phyloP scores from a whole-genome alignment of 108 stramenopile genomes.

The Nitzschia putrida region DNA sequence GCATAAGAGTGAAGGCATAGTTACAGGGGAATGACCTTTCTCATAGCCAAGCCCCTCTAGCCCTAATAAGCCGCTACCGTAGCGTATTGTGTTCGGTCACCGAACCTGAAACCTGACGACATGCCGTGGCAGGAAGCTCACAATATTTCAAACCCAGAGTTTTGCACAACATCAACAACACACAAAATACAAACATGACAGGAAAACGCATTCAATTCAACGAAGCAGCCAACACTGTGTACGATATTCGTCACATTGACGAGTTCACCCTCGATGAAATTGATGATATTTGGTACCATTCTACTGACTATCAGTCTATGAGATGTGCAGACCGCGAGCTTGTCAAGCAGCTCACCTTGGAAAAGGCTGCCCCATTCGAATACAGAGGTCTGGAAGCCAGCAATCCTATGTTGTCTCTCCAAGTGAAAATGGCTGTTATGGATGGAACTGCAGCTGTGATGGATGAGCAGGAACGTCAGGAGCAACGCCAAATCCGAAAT shows the following conservation, averaged over 20 bases:
- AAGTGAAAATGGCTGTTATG: constrained; percentile 5
- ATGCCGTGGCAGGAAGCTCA: no score
- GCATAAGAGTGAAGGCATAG: no score
- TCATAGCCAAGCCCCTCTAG: no score
- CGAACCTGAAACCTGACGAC: no score
- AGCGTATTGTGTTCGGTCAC: no score
- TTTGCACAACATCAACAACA: no score
- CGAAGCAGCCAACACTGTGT: not conserved
- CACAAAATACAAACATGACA: no score
- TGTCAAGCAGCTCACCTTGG: not conserved
- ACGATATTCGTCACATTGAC: constrained; percentile 25
- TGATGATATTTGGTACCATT: constrained; percentile 10
- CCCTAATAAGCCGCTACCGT: no score
- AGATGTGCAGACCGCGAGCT: not conserved
- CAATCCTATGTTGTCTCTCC: not conserved
- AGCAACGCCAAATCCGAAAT: not conserved
- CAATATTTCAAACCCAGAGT: no score
- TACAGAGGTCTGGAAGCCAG: constrained; percentile 2
- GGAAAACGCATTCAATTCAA: not conserved
- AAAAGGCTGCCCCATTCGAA: not conserved
- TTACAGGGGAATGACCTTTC: no score
- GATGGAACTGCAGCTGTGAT: constrained; percentile 15
- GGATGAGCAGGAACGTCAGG: constrained; percentile 5
- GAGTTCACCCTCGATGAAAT: constrained; percentile 18
- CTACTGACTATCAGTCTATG: not conserved